A percentile compares a stretch with the other conserved stretches of the same genome.
Conservation (phyloP, 495 filamentous ascomycete species). For the Daldinia childiae region DNA sequence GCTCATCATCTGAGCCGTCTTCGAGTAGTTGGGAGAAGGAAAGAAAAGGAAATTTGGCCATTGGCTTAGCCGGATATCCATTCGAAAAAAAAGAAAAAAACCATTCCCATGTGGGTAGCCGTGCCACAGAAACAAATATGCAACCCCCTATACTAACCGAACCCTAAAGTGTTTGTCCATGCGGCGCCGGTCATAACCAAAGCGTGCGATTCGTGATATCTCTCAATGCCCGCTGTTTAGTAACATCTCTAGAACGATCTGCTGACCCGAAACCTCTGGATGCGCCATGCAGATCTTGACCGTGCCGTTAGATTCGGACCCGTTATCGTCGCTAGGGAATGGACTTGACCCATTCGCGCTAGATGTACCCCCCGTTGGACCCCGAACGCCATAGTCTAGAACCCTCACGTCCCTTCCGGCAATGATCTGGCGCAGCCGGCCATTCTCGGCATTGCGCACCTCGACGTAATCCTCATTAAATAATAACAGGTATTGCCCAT, state of each 20-base stretch:
- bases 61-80: conserved; percentile 29
- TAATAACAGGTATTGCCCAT: conserved; percentile 81
- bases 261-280: conserved; percentile 79
- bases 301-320: conserved; percentile 62
- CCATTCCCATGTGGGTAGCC: neutral
- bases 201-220: conserved; percentile 48
- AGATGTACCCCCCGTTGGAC: conserved; percentile 56
- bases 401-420: conserved; percentile 86
- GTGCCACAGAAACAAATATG: conserved; percentile 20
- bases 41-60: conserved; percentile 24
- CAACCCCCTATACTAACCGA: conserved; percentile 7
- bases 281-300: conserved; percentile 97
- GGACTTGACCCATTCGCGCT: conserved; percentile 30
- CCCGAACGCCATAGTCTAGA: conserved; percentile 82
- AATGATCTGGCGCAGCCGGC: conserved; percentile 91
- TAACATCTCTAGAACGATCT: conserved; percentile 90
- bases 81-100: conserved; percentile 18
- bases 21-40: neutral
- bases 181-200: conserved; percentile 1
- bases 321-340: conserved; percentile 33
- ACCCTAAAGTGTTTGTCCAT: neutral
- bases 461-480: conserved; percentile 94
- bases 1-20: conserved; percentile 7
- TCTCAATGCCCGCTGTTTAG: conserved; percentile 95
- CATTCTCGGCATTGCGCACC: conserved; percentile 96